Conservation (phyloP, 2,329 filamentous ascomycete genomes). For the Albophoma yamanashiensis region DNA sequence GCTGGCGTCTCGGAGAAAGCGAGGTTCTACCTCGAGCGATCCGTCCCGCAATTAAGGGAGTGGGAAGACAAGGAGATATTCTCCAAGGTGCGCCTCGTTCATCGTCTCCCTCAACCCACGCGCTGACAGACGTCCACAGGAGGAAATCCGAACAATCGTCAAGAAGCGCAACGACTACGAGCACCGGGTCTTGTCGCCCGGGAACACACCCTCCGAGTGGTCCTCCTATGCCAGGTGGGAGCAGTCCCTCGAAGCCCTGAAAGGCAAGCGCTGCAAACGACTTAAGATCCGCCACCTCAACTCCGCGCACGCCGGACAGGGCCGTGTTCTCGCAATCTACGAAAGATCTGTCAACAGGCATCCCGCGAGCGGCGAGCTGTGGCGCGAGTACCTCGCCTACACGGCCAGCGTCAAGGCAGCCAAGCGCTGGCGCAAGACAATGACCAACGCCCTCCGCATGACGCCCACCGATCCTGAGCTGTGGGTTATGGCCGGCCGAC, state of each 20-base stretch:
- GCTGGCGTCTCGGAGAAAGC: slow-evolving; percentile 84
- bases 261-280: slow-evolving; percentile 72
- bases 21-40: slow-evolving; percentile 86
- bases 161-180: slow-evolving; percentile 89
- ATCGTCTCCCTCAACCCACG: slow-evolving; percentile 2
- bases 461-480: slow-evolving; percentile 75
- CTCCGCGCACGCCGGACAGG: slow-evolving; percentile 61
- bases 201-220: slow-evolving; percentile 67
- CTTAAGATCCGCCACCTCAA: slow-evolving; percentile 60
- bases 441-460: slow-evolving; percentile 65
- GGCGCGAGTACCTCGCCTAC: slow-evolving; percentile 85
- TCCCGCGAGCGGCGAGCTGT: slow-evolving; percentile 68
- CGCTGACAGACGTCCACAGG: slow-evolving; percentile 34
- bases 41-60: slow-evolving; percentile 83
- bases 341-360: slow-evolving; percentile 80
- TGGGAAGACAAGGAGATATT: slow-evolving; percentile 91
- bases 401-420: slow-evolving; percentile 56
- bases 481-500: slow-evolving; percentile 77
- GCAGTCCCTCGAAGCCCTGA: slow-evolving; percentile 59
- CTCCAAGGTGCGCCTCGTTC: slow-evolving; percentile 45
- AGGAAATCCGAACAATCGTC: slow-evolving; percentile 83
- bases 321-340: slow-evolving; percentile 79
- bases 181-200: slow-evolving; percentile 76
- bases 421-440: slow-evolving; percentile 53
- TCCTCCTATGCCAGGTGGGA: slow-evolving; percentile 72